Evolutionary conservation across 805 yeast species (phyloP).

Genomic region (Saccharomycopsis babjevae): DNA sequence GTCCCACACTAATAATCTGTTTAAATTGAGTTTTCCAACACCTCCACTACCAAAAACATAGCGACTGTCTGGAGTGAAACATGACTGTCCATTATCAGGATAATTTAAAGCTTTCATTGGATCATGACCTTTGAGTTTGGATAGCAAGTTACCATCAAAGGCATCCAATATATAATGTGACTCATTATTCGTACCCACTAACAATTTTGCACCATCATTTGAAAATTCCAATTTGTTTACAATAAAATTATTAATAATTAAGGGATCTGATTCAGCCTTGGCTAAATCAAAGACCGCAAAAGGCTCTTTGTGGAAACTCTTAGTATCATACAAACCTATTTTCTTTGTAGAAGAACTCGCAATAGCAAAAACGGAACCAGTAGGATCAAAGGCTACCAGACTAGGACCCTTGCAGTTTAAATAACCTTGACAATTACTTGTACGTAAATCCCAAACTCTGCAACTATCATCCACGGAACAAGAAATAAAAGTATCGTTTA

Average conservation of each 20-base stretch:
- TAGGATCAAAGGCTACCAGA: slow-evolving; percentile 68
- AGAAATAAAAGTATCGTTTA: slow-evolving; percentile 51
- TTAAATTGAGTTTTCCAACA: slow-evolving; percentile 31
- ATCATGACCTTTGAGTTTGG: slow-evolving; percentile 38
- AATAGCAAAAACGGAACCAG: slow-evolving; percentile 72
- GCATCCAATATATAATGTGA: slow-evolving; percentile 61
- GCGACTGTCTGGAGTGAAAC: slow-evolving; percentile 60
- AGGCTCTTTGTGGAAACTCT: slow-evolving; percentile 47
- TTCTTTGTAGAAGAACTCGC: slow-evolving; percentile 36
- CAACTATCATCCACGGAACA: slow-evolving; percentile 72
- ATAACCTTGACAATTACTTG: slow-evolving; percentile 54
- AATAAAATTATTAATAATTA: slow-evolving; percentile 14
- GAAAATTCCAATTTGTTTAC: slow-evolving; percentile 73
- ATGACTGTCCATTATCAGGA: slow-evolving; percentile 45
- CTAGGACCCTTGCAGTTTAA: slow-evolving; percentile 45
- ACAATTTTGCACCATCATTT: slow-evolving; percentile 57
- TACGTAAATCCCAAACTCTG: slow-evolving; percentile 77
- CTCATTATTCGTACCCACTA: slow-evolving; percentile 37
- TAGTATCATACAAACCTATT: slow-evolving; percentile 51
- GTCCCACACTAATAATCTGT: slow-evolving; percentile 37
- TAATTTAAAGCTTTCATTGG: slow-evolving; percentile 35
- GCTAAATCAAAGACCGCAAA: slow-evolving; percentile 35
- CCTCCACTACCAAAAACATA: slow-evolving; percentile 49
- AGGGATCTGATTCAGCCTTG: slow-evolving; percentile 18
- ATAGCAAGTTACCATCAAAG: slow-evolving; percentile 44